Base-by-base conservation (phyloP, 2,329 filamentous ascomycete genomes). In the Pseudocercospora crystallina region DNA sequence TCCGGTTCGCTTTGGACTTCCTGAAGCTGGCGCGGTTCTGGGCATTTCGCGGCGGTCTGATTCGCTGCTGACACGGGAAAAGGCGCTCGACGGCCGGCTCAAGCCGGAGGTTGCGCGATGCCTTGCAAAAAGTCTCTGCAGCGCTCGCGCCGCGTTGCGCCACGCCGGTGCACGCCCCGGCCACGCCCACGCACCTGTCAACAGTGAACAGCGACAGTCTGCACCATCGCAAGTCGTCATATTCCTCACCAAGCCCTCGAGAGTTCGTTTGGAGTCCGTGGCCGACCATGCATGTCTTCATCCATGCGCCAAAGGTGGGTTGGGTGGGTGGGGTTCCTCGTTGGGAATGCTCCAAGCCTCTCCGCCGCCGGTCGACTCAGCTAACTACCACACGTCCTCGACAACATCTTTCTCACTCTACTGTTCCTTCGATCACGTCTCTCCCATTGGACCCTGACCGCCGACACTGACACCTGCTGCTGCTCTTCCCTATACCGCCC, bases 101-200 rank as follows among this genome's bases (percentile, higher is more conserved):
- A 29, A 41, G 44, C 37, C 50, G 44, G 40, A 30, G 41, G 36
- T 29, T 26, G 35, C 15, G 41, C 36, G 38, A 30, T 42, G 37
- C 49, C 17, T 14, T 30, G 39, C 20, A 43, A 49, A 44, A 57
- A 58, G 55, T 58, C 52, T 58, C 46, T 55, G 50, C 54, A 51
- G 46, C 13, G 45, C 45, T 56, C 45, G 49, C 45, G 50, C 54
- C 40, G 37, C 37, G 17, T 14, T 31, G 43, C 47, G 50, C 50
- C 47, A 47, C 49, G 48, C 42, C 46, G 31, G 37, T 56, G 53
- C 55, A 55, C 51, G 51, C 55, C 45, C 41, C 46, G 36, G 29
- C 45, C 51, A 54, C 41, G 49, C 51, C 45, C 51, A 54, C 20
- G 20, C 20, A 26, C 3, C 20, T 26, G 20, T 7, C 4, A 26